Evolutionary conservation across 2,329 filamentous ascomycete genomes (phyloP).

Genomic region (Colletotrichum abscissum): DNA sequence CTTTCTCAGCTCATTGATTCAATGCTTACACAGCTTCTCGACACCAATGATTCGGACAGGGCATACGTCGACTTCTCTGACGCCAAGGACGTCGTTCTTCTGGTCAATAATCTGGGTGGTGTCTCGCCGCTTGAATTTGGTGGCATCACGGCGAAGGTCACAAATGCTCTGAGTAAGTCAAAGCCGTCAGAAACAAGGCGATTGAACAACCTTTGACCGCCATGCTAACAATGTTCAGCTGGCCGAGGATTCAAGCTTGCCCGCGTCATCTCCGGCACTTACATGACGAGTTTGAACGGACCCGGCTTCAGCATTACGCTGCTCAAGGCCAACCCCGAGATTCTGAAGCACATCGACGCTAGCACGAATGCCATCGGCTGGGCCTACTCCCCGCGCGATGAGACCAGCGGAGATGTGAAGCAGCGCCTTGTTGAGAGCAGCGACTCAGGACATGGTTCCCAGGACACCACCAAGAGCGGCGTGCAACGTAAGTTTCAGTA

Average conservation of each 20-base stretch:
- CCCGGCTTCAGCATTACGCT: constrained; percentile 78
- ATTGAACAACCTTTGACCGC: constrained; percentile 58
- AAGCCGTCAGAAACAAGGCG: constrained; percentile 41
- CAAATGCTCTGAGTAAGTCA: constrained; percentile 68
- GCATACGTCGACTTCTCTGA: constrained; percentile 68
- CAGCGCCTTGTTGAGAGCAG: constrained; percentile 69
- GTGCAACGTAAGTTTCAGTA: constrained; percentile 41
- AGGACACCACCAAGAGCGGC: constrained; percentile 48
- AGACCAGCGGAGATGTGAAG: constrained; percentile 57
- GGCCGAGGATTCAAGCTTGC: constrained; percentile 6
- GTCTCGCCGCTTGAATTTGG: constrained; percentile 75
- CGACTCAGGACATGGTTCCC: constrained; percentile 60
- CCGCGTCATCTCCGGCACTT: constrained; percentile 70
- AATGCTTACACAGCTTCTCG: constrained; percentile 75
- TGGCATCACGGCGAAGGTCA: constrained; percentile 75
- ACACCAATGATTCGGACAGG: constrained; percentile 71
- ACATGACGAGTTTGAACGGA: constrained; percentile 79
- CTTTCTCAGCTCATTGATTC: constrained; percentile 63
- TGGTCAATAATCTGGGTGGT: constrained; percentile 78
- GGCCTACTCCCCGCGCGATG: constrained; percentile 47
- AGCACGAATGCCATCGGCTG: constrained; percentile 76
- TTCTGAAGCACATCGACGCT: constrained; percentile 75
- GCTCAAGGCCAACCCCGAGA: constrained; percentile 71
- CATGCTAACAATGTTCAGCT: background rate
- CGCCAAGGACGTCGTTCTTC: constrained; percentile 69